These are phyloP conservation scores for Phytophthora tentaculata DNA, from an alignment of 352 stramenopile species.

Conservation along the genomic window DNA sequence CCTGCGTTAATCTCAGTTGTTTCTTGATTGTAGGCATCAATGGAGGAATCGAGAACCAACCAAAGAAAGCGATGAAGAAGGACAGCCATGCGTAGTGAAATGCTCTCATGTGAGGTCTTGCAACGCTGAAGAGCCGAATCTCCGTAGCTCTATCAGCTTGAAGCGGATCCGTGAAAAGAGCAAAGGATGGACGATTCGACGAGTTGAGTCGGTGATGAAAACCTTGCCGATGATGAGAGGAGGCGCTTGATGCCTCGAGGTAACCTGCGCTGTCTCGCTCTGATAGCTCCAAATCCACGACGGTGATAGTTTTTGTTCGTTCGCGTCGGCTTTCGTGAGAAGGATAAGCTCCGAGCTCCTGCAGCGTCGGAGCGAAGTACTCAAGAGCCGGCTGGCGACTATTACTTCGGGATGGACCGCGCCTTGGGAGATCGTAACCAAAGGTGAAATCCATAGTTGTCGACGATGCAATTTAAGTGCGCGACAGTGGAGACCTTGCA, in stretches of 20 bases:
- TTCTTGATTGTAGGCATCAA: constrained; percentile 36
- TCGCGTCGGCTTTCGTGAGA: constrained; percentile 8
- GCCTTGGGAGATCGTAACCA: constrained; percentile 5
- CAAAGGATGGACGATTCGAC: constrained; percentile 32
- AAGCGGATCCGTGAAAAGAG: constrained; percentile 44
- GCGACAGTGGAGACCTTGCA: constrained; percentile 24
- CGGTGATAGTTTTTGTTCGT: constrained; percentile 33
- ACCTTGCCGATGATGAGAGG: constrained; percentile 13
- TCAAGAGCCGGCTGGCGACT: constrained; percentile 23
- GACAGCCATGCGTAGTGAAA: constrained; percentile 94
- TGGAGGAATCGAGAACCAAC: constrained; percentile 90
- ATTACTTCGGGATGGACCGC: constrained; percentile 14
- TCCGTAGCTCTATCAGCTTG: constrained; percentile 38
- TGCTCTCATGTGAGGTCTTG: constrained; percentile 45
- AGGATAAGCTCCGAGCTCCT: constrained; percentile 18
- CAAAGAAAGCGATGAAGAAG: constrained; percentile 95
- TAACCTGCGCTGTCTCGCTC: constrained; percentile 22
- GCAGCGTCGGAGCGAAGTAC: constrained; percentile 15
- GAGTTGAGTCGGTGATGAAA: constrained; percentile 30
- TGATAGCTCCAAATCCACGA: constrained; percentile 33
- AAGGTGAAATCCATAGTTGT: constrained; percentile 24
- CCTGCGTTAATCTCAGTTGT: constrained; percentile 64
- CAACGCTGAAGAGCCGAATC: constrained; percentile 37
- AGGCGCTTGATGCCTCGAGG: constrained; percentile 11
- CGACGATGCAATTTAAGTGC: constrained; percentile 15